These are phyloP conservation scores for Cercospora sojina DNA, from an alignment of 2,329 filamentous ascomycete genomes.

Conservation along the genomic window DNA sequence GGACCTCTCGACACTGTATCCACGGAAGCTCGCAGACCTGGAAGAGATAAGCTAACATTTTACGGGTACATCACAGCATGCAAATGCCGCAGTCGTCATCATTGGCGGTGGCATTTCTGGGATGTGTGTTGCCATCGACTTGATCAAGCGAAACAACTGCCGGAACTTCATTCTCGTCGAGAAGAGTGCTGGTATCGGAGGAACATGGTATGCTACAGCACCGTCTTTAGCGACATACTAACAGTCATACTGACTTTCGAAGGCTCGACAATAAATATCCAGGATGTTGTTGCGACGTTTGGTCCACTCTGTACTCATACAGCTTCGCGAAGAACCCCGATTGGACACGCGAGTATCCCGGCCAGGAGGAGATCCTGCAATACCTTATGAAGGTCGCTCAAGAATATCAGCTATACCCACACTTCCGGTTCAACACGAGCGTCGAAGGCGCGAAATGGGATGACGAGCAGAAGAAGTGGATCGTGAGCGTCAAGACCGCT, in stretches of 20 bases:
- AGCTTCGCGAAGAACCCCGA: slow-evolving; percentile 61
- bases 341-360: slow-evolving; percentile 59
- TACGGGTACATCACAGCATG: slow-evolving; percentile 35
- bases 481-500: slow-evolving; percentile 49
- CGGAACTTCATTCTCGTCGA: slow-evolving; percentile 59
- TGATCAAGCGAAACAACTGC: slow-evolving; percentile 53
- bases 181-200: slow-evolving; percentile 54
- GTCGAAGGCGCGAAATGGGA: slow-evolving; percentile 58
- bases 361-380: slow-evolving; percentile 60
- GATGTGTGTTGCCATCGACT: slow-evolving; percentile 58
- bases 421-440: slow-evolving; percentile 58
- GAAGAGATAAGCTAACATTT: background rate
- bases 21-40: background rate
- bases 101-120: slow-evolving; percentile 52
- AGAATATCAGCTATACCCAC: slow-evolving; percentile 55
- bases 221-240: background rate
- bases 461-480: slow-evolving; percentile 53
- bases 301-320: slow-evolving; percentile 58
- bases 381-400: slow-evolving; percentile 56
- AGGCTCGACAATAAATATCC: slow-evolving; percentile 56
- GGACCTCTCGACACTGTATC: background rate
- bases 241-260: background rate
- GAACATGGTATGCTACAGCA: slow-evolving; percentile 47
- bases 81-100: slow-evolving; percentile 56
- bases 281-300: slow-evolving; percentile 47